Evolutionary conservation across 2,329 filamentous ascomycete species (phyloP).

Genomic region (Colletotrichum neosansevieriae): DNA sequence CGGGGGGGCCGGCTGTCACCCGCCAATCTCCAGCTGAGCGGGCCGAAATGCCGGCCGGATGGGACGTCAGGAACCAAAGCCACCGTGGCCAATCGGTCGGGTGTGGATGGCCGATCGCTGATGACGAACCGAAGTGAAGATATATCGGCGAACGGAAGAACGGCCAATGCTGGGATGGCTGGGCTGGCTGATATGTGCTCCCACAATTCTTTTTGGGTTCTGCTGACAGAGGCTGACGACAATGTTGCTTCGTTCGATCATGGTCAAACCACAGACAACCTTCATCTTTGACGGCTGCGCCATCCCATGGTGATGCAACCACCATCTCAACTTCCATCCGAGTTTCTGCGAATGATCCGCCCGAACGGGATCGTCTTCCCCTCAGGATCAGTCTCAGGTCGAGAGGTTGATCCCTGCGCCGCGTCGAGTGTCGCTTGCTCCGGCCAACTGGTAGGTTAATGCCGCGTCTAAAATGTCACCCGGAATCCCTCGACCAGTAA

Average conservation of each 20-base stretch:
- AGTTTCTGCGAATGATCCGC: conserved; percentile 30
- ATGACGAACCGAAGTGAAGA: conserved; percentile 1
- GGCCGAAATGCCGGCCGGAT: conserved; percentile 24
- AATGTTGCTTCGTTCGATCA: conserved; percentile 6
- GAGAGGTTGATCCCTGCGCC: conserved; percentile 41
- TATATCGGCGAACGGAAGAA: background rate
- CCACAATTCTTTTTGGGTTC: background rate
- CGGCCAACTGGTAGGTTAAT: conserved; percentile 43
- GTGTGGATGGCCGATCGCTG: conserved; percentile 5
- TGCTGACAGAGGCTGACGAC: conserved; percentile 26
- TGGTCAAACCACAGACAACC: conserved; percentile 19
- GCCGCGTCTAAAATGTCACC: conserved; percentile 44
- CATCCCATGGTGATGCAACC: conserved; percentile 30
- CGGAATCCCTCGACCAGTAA: conserved; percentile 44
- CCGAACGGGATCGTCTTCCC: conserved; percentile 36
- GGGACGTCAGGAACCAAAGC: conserved; percentile 7
- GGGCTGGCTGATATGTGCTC: too few relatives aligned
- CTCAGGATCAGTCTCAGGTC: conserved; percentile 44
- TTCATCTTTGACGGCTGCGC: conserved; percentile 28
- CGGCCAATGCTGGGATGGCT: too few relatives aligned
- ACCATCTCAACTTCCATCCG: conserved; percentile 32
- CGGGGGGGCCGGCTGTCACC: conserved; percentile 20
- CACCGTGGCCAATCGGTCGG: conserved; percentile 4
- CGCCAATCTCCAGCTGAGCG: conserved; percentile 24
- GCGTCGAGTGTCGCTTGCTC: conserved; percentile 44